Base-by-base conservation (phyloP, 2,329 filamentous ascomycete genomes). In the Huntiella omanensis region DNA sequence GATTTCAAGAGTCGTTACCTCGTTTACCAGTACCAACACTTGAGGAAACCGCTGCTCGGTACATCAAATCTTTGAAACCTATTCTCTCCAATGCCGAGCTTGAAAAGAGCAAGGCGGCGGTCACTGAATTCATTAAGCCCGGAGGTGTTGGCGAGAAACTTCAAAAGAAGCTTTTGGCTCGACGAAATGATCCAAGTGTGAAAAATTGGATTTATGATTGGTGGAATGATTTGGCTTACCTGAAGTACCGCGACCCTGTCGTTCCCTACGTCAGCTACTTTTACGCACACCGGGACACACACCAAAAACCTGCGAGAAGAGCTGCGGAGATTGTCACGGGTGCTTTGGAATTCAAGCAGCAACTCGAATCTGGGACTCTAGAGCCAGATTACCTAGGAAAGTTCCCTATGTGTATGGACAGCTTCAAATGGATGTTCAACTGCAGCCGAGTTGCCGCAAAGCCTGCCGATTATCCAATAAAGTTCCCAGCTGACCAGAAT, bases 311-410 rank as follows among this genome's bases (percentile, higher is more conserved):
- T 0, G 80, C 82, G 52, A 93, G 92, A 71, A 83, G 91, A 52
- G 91, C 91, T 3, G 91, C 91, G 3, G 87, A 88, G 53, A 81
- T 98, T 53, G 78, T 83, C 1, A 85, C 83, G 1, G 80, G 84
- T 5, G 80, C 77, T 1, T 73, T 98, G 35, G 85, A 92, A 59
- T 98, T 98, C 71, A 94, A 95, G 74, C 82, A 80, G 63, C 77
- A 86, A 65, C 88, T 96, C 15, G 88, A 95, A 59, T 61, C 63
- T 38, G 78, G 80, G 53, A 78, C 76, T 5, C 70, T 98, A 45
- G 91, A 98, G 68, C 91, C 91, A 17, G 91, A 98, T 65, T 96
- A 95, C 67, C 94, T 98, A 86, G 92, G 92, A 70, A 87, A 86
- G 65, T 73, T 92, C 50, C 91, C 91, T 50, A 88, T 96, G 59